Conservation (phyloP, 1,284 basidiomycete species). For the Cutaneotrichosporon cutaneum region DNA sequence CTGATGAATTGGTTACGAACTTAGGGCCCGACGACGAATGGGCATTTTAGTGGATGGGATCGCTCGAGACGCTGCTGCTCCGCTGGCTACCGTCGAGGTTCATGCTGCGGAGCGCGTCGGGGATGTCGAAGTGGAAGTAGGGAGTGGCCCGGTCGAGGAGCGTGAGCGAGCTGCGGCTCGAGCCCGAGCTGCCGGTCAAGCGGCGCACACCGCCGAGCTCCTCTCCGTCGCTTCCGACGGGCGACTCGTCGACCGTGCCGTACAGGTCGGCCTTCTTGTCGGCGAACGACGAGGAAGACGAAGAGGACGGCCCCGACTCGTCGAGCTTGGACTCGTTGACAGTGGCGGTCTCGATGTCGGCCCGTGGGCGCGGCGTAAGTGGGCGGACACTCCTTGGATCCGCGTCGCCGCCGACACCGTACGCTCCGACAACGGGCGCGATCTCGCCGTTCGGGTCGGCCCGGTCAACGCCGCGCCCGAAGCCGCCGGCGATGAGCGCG, state of each 20-base stretch:
- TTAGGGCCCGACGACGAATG: background rate
- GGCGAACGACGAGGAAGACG: background rate
- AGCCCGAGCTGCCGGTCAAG: slow-evolving; percentile 13
- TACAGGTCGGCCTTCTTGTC: slow-evolving; percentile 10
- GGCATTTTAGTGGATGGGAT: background rate
- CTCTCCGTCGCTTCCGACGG: slow-evolving; percentile 15
- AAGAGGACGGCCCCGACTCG: background rate
- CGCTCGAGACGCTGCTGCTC: background rate
- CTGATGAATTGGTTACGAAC: background rate
- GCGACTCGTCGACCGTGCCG: slow-evolving; percentile 13
- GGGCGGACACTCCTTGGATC: slow-evolving; percentile 23
- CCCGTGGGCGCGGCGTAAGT: slow-evolving; percentile 8
- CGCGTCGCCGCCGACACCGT: slow-evolving; percentile 28
- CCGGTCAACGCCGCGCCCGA: slow-evolving; percentile 60
- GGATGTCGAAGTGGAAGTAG: slow-evolving; percentile 54
- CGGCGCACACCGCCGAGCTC: background rate
- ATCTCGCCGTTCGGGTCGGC: slow-evolving; percentile 62
- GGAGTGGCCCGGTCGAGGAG: slow-evolving; percentile 47
- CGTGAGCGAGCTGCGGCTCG: slow-evolving; percentile 25
- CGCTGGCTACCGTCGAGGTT: slow-evolving; percentile 1
- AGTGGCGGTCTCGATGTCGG: slow-evolving; percentile 18
- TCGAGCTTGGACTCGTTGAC: background rate
- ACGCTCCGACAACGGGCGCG: slow-evolving; percentile 66
- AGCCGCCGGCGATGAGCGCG: slow-evolving; percentile 81
- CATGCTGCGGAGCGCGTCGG: slow-evolving; percentile 43